These are phyloP conservation scores for Taphrina betulina DNA, from an alignment of 1,139 yeast species.

Conservation along the genomic window DNA sequence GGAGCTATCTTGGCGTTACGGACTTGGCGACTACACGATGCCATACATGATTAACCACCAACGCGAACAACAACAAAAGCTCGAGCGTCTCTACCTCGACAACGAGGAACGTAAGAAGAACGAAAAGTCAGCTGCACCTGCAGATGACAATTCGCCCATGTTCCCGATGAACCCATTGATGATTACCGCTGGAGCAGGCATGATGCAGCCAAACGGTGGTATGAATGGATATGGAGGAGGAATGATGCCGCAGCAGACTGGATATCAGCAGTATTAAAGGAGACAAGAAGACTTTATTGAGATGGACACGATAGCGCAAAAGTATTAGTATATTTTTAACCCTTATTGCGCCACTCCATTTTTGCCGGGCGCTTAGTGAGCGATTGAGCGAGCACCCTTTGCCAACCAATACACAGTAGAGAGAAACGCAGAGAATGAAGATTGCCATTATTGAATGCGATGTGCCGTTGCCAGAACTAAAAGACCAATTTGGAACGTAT, in stretches of 20 bases:
- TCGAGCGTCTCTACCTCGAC: conserved; percentile 67
- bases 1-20: conserved; percentile 89
- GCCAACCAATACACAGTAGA: no score
- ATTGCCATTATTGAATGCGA: conserved; percentile 37
- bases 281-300: no score
- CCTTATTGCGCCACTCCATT: no score
- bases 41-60: conserved; percentile 82
- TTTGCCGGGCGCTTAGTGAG: no score
- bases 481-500: conserved; percentile 29
- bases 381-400: no score
- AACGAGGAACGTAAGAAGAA: conserved; percentile 65
- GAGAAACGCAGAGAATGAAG: conserved; percentile 1
- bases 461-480: conserved; percentile 33
- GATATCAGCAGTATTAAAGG: conserved; percentile 35
- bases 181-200: conserved; percentile 44
- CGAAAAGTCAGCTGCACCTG: conserved; percentile 57
- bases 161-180: conserved; percentile 39
- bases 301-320: no score
- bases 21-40: conserved; percentile 74
- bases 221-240: conserved; percentile 29
- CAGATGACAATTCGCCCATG: conserved; percentile 48
- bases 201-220: conserved; percentile 15
- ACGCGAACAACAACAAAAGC: conserved; percentile 69
- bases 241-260: conserved; percentile 31
- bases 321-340: no score